Percentiles rank a stretch among this genome's conserved stretches.
phyloP scores from a whole-genome alignment of 495 filamentous ascomycete species.

The Articulospora tetracladia region DNA sequence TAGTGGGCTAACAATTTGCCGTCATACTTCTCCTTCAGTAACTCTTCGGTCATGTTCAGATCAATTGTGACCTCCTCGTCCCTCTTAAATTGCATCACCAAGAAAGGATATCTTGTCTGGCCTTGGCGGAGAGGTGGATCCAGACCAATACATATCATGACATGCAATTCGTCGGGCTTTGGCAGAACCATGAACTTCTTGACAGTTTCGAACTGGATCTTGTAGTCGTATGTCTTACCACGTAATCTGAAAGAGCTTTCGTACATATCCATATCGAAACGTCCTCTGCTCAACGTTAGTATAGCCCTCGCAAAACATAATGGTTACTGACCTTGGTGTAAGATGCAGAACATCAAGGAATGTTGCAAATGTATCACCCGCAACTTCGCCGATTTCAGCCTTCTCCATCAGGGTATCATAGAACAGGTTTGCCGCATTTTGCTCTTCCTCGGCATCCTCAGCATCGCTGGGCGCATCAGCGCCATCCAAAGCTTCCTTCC shows the following conservation, averaged over 20 bases:
- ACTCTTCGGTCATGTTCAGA: constrained; percentile 92
- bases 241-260: constrained; percentile 95
- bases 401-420: constrained; percentile 98
- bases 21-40: constrained; percentile 79
- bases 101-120: constrained; percentile 96
- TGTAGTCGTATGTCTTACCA: constrained; percentile 99
- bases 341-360: constrained; percentile 97
- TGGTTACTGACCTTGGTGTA: constrained; percentile 74
- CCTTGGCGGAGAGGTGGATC: constrained; percentile 96
- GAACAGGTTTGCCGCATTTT: constrained; percentile 91
- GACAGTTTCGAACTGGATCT: constrained; percentile 94
- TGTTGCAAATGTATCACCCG: constrained; percentile 94
- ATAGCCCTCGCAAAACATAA: constrained; percentile 8
- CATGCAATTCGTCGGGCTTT: constrained; percentile 94
- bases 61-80: constrained; percentile 97
- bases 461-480: constrained; percentile 63
- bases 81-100: constrained; percentile 98
- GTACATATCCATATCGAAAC: constrained; percentile 99
- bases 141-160: constrained; percentile 89
- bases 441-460: constrained; percentile 72
- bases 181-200: constrained; percentile 99
- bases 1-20: constrained; percentile 84
- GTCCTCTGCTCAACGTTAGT: constrained; percentile 65
- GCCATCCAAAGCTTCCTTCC: constrained; percentile 75
- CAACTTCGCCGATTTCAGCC: constrained; percentile 98